A percentile compares a stretch with the other conserved stretches of the same genome.
Evolutionary conservation across 768 basidiomycete species (phyloP).

Genomic region (Rhodotorula diobovata): DNA sequence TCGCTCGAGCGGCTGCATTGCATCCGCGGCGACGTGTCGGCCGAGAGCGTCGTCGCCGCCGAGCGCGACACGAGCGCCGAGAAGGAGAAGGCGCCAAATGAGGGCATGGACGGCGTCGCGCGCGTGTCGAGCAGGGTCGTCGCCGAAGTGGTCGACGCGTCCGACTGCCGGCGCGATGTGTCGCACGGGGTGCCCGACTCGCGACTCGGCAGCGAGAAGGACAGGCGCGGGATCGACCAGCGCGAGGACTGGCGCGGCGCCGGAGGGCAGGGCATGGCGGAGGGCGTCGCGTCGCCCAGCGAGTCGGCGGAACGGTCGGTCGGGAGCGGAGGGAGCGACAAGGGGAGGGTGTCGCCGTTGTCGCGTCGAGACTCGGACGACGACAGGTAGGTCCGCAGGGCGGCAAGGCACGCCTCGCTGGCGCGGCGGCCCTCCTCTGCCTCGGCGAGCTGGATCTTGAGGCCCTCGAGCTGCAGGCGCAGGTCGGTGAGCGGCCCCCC

Average conservation of each 20-base stretch:
- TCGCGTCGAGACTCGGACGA: constrained; percentile 31
- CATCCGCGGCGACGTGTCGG: constrained; percentile 24
- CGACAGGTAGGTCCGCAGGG: constrained; percentile 62
- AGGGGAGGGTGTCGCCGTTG: constrained; percentile 20
- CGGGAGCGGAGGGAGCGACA: constrained; percentile 49
- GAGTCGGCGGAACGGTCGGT: constrained; percentile 45
- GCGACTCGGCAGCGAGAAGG: constrained; percentile 11
- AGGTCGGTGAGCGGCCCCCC: constrained; percentile 50
- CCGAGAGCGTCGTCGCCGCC: constrained; percentile 10
- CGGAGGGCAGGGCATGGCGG: not conserved
- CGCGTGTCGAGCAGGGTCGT: not conserved
- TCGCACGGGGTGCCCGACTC: constrained; percentile 9
- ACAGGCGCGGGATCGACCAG: constrained; percentile 32
- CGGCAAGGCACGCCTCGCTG: constrained; percentile 75
- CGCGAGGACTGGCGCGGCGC: not conserved
- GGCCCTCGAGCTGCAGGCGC: constrained; percentile 61
- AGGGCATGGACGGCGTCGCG: constrained; percentile 17
- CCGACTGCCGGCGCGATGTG: not conserved
- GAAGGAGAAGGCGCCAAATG: constrained; percentile 37
- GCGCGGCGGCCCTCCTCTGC: constrained; percentile 79
- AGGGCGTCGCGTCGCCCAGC: constrained; percentile 19
- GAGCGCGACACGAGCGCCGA: constrained; percentile 20
- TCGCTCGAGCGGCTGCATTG: not conserved
- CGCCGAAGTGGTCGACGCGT: constrained; percentile 10
- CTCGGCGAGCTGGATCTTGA: constrained; percentile 66